Conservation (phyloP, 1,139 yeast genomes). For the Pichia sp. region DNA sequence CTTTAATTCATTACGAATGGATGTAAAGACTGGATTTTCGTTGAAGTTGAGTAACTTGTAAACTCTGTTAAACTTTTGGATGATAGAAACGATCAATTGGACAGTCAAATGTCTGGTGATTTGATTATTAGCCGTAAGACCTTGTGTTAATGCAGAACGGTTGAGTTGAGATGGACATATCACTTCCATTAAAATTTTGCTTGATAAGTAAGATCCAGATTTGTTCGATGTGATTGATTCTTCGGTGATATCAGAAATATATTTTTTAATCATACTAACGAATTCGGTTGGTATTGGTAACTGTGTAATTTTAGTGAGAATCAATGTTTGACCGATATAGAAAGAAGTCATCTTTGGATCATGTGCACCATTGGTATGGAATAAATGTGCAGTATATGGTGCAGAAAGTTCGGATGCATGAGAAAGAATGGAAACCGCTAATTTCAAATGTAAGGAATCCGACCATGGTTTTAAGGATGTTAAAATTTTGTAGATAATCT, state of each 20-base stretch:
- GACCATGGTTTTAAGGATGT: constrained; percentile 81
- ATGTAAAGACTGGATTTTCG: constrained; percentile 28
- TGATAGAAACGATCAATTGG: constrained; percentile 54
- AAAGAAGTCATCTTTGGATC: constrained; percentile 53
- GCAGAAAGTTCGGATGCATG: constrained; percentile 70
- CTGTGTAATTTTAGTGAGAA: constrained; percentile 57
- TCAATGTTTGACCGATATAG: constrained; percentile 74
- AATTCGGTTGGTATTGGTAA: constrained; percentile 48
- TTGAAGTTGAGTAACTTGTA: constrained; percentile 36
- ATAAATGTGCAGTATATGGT: constrained; percentile 62
- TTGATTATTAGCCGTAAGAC: constrained; percentile 51
- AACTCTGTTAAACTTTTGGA: constrained; percentile 50
- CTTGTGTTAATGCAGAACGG: constrained; percentile 54
- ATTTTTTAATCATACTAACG: constrained; percentile 11
- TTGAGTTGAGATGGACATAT: constrained; percentile 70
- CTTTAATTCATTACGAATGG: constrained; percentile 36
- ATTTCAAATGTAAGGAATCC: constrained; percentile 57
- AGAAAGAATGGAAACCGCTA: constrained; percentile 51
- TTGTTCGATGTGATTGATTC: constrained; percentile 2
- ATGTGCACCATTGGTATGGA: constrained; percentile 38
- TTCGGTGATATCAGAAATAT: constrained; percentile 5
- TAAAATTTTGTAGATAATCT: constrained; percentile 60
- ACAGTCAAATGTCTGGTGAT: constrained; percentile 66
- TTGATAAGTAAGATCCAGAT: constrained; percentile 20
- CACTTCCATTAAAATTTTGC: constrained; percentile 40